Conservation (phyloP, 441 rosid species). For the Mallotus repandus region DNA sequence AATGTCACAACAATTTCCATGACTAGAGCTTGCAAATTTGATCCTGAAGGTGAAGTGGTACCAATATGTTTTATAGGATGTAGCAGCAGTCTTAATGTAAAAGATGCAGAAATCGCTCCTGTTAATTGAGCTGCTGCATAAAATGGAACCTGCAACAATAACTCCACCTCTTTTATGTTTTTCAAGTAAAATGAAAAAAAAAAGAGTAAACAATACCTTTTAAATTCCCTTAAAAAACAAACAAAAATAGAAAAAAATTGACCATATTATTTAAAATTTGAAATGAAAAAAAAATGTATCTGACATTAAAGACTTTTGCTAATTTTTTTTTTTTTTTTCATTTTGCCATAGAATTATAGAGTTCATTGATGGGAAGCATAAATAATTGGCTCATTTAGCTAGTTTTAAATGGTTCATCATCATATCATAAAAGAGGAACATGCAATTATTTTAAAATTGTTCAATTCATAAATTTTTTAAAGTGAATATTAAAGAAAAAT, state of each 20-base stretch:
- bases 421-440: not conserved
- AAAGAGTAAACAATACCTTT: too few species aligned
- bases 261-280: too few species aligned
- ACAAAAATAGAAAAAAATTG: too few species aligned
- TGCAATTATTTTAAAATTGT: too few species aligned
- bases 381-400: not conserved
- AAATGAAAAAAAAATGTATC: not conserved
- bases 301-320: not conserved
- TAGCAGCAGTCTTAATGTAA: conserved; percentile 40
- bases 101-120: conserved; percentile 46
- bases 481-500: too few species aligned
- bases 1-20: conserved; percentile 69
- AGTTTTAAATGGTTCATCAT: not conserved
- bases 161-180: not conserved
- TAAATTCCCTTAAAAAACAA: too few species aligned
- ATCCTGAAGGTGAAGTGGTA: conserved; percentile 54
- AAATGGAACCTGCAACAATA: conserved; percentile 45
- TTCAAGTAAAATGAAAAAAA: not conserved
- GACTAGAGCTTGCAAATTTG: conserved; percentile 46
- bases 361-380: not conserved
- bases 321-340: not conserved
- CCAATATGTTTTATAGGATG: conserved; percentile 48
- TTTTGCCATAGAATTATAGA: not conserved
- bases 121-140: conserved; percentile 52
- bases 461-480: too few species aligned